A percentile compares a stretch with the other conserved stretches of the same genome.
These are phyloP conservation scores for Pyricularia sp. DNA, from an alignment of 2,329 filamentous ascomycete genomes.

Conservation along the genomic window DNA sequence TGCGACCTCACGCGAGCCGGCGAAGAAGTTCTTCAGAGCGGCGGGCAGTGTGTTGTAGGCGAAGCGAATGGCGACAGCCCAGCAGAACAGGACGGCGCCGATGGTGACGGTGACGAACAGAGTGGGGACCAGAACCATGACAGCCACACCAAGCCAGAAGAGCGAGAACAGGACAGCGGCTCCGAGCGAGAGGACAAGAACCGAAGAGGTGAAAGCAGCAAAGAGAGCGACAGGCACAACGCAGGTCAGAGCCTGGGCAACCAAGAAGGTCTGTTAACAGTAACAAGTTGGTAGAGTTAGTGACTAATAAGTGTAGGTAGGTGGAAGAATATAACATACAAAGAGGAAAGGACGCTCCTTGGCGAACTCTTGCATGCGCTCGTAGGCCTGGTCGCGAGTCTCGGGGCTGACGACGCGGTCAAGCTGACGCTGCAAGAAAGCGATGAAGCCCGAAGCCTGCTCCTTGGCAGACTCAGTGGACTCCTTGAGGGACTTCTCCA, in stretches of 20 bases:
- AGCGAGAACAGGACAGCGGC: slow-evolving; percentile 52
- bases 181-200: slow-evolving; percentile 48
- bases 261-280: slow-evolving; percentile 47
- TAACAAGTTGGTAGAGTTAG: not conserved
- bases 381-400: slow-evolving; percentile 43
- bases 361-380: slow-evolving; percentile 41
- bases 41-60: slow-evolving; percentile 2
- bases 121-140: slow-evolving; percentile 3
- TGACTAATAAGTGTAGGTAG: not conserved
- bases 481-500: not conserved
- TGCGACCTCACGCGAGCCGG: not conserved
- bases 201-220: slow-evolving; percentile 48
- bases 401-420: slow-evolving; percentile 45
- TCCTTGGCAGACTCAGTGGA: slow-evolving; percentile 16
- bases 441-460: slow-evolving; percentile 21
- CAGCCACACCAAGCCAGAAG: slow-evolving; percentile 33
- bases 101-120: slow-evolving; percentile 3
- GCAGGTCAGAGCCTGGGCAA: slow-evolving; percentile 50
- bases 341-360: slow-evolving; percentile 54
- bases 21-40: not conserved
- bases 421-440: slow-evolving; percentile 29
- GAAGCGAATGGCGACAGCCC: slow-evolving; percentile 1
- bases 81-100: slow-evolving; percentile 3
- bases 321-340: slow-evolving; percentile 29
- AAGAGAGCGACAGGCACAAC: slow-evolving; percentile 58